Evolutionary conservation across 768 basidiomycete species (phyloP), one percentile per base, ranked within the genome.

Genomic region (Wakefieldia striispora): DNA sequence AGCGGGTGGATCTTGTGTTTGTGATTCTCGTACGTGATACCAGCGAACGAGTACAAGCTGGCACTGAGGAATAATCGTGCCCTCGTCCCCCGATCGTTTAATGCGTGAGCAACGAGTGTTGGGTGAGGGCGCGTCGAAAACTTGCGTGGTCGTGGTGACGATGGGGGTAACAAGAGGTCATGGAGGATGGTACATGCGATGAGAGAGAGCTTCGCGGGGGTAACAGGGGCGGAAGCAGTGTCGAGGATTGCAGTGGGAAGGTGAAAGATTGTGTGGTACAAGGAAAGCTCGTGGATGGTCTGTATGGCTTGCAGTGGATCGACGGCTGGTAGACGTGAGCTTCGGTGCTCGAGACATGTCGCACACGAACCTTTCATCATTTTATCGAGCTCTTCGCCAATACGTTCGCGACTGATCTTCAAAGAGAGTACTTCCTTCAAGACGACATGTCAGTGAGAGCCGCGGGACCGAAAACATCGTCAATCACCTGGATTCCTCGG

Each of bases 341-440:
- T 29, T 26, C 5, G 47, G 31, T 16, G 31, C 8, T 40, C 50
- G 13, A 43, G 26, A 52, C 11, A 35, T 33, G 36, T 1, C 24
- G 19, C 20, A 44, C 20, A 45, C 53, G 26, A n/a, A 86, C 95
- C 86, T 74, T 84, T 84, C 64, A 98, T 77, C 90, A 97, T 98
- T 67, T 98, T 99, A 54, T 88, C 81, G 13, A 98, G 61, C 67
- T 99, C 97, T 54, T 88, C 88, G 1, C 95, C 95, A 6, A 94
- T 82, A 16, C 97, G 81, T 70, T 98, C 97, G 44, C 91, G 81
- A 29, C 88, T 87, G 40, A 99, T 89, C 65, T 97, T 97, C 2
- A 73, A 75, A 10, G 80, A 71, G 14, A 97, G 70, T 0, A 84
- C 88, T 41, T 77, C 70, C 92, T 81, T 59, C 16, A 31, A 47